These are phyloP conservation scores for Coemansia sp. DNA, from an alignment of 192 early-diverging fungal genomes.

Conservation along the genomic window DNA sequence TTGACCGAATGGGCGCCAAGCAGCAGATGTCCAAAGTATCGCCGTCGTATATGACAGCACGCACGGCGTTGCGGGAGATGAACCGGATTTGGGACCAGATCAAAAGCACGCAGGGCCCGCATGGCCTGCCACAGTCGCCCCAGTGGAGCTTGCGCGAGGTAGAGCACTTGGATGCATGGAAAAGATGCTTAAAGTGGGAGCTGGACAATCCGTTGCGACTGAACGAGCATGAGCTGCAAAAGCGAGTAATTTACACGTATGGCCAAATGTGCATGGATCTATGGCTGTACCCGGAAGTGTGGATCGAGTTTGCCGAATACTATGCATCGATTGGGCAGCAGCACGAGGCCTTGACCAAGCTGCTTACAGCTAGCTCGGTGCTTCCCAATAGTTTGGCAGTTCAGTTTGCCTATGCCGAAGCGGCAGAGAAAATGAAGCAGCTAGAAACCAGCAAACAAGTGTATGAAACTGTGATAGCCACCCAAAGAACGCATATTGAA, in stretches of 20 bases:
- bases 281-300: slow-evolving; percentile 85
- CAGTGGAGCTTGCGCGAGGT: slow-evolving; percentile 77
- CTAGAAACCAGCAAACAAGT: slow-evolving; percentile 54
- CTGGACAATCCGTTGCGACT: slow-evolving; percentile 78
- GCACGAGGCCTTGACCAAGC: slow-evolving; percentile 30
- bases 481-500: slow-evolving; percentile 22
- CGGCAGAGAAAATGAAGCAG: slow-evolving; percentile 64
- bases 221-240: slow-evolving; percentile 54
- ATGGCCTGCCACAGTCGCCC: slow-evolving; percentile 69
- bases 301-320: slow-evolving; percentile 58
- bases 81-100: slow-evolving; percentile 76
- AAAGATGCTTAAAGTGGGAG: slow-evolving; percentile 90
- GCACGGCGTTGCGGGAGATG: slow-evolving; percentile 80
- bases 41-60: slow-evolving; percentile 90
- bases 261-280: slow-evolving; percentile 81
- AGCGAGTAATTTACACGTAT: slow-evolving; percentile 81
- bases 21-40: slow-evolving; percentile 83
- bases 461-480: slow-evolving; percentile 52
- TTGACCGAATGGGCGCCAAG: slow-evolving; percentile 80
- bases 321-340: slow-evolving; percentile 16
- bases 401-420: slow-evolving; percentile 71
- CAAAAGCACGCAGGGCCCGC: slow-evolving; percentile 54
- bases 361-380: slow-evolving; percentile 27
- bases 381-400: slow-evolving; percentile 58
- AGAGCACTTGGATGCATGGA: slow-evolving; percentile 69